phyloP scores from a whole-genome alignment of 495 filamentous ascomycete genomes.

The Clohesyomyces aquaticus region DNA sequence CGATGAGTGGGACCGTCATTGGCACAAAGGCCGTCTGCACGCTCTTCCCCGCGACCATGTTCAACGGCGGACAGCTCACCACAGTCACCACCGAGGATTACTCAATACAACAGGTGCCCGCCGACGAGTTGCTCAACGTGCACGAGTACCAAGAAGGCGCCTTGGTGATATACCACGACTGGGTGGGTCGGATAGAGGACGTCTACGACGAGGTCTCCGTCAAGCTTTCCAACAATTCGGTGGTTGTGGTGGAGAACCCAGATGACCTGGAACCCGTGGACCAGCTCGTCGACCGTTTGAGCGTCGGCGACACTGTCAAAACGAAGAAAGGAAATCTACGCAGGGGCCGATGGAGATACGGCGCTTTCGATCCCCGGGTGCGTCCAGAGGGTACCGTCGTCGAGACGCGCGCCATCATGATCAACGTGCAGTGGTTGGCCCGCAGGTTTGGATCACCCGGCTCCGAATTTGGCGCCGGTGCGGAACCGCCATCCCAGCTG shows the following conservation, averaged over 20 bases:
- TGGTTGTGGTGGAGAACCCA: conserved; percentile 46
- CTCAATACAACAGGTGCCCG: conserved; percentile 35
- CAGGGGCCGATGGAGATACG: conserved; percentile 55
- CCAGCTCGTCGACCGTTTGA: conserved; percentile 24
- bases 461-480: conserved; percentile 30
- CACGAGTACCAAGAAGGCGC: conserved; percentile 43
- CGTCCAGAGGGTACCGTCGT: conserved; percentile 55
- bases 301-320: conserved; percentile 54
- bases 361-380: conserved; percentile 53
- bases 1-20: conserved; percentile 51
- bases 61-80: conserved; percentile 11
- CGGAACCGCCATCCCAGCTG: conserved; percentile 11
- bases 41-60: conserved; percentile 28
- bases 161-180: conserved; percentile 47
- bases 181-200: conserved; percentile 46
- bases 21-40: conserved; percentile 40
- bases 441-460: conserved; percentile 44
- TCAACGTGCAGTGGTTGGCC: conserved; percentile 57
- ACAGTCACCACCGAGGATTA: conserved; percentile 15
- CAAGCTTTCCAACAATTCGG: conserved; percentile 44
- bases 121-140: conserved; percentile 40
- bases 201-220: conserved; percentile 41
- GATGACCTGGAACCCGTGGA: conserved; percentile 41
- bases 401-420: conserved; percentile 47
- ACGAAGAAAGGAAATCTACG: conserved; percentile 58